These are phyloP conservation scores for Olyra latifolia DNA, from an alignment of 176 grass and related monocot genomes.

Conservation along the genomic window DNA sequence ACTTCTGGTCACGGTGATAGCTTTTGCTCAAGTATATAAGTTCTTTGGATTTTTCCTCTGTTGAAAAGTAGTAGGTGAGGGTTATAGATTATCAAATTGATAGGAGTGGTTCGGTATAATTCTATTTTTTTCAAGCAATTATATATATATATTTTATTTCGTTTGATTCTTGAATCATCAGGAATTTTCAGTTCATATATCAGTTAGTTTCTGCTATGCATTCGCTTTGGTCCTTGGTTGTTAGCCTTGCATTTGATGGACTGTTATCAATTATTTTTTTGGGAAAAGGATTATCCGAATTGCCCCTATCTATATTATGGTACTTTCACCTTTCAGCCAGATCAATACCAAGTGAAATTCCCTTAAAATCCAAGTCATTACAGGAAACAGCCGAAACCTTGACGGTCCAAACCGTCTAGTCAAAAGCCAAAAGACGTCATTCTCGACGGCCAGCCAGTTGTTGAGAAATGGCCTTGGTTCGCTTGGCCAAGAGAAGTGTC, in stretches of 20 bases:
- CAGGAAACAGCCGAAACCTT: too few relatives aligned
- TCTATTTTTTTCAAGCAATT: constrained; percentile 20
- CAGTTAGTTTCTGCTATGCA: background rate
- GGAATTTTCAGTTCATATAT: constrained; percentile 9
- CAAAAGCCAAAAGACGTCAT: too few relatives aligned
- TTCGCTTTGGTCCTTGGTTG: background rate
- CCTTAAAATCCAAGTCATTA: too few relatives aligned
- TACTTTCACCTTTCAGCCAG: background rate
- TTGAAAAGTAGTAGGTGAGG: constrained; percentile 40
- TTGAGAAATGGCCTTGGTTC: too few relatives aligned
- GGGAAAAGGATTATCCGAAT: background rate
- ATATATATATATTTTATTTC: background rate
- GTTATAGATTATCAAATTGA: constrained; percentile 37
- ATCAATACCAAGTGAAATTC: background rate
- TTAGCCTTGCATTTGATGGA: background rate
- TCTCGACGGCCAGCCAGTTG: too few relatives aligned
- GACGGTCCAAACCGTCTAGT: too few relatives aligned
- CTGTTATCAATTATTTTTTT: background rate
- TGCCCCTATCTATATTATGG: background rate
- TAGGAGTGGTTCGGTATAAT: constrained; percentile 32
- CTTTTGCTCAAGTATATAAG: constrained; percentile 50
- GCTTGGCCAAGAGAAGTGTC: too few relatives aligned
- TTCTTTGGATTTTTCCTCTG: background rate
- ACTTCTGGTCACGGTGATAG: background rate
- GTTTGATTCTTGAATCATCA: background rate